These are phyloP conservation scores for Inosperma sp. DNA, from an alignment of 768 basidiomycete genomes.

Conservation along the genomic window DNA sequence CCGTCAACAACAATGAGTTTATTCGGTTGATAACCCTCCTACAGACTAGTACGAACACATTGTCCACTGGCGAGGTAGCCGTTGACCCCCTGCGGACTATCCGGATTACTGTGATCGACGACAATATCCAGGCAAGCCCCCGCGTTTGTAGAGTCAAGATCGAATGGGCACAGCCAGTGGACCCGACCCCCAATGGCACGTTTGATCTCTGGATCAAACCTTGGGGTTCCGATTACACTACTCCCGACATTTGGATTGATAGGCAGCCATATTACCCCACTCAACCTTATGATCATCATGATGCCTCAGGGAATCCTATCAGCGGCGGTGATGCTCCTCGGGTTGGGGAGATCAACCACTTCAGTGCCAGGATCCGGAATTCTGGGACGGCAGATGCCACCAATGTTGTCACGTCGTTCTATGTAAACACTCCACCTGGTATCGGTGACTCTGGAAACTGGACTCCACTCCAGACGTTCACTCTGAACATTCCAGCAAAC, in stretches of 20 bases:
- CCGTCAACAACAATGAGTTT: neutral
- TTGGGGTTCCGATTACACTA: neutral
- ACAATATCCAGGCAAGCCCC: neutral
- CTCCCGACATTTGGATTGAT: neutral
- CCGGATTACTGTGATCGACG: neutral
- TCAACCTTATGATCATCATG: neutral
- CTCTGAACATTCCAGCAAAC: neutral
- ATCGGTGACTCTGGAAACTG: slow-evolving; percentile 1
- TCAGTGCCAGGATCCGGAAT: neutral
- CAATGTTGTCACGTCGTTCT: neutral
- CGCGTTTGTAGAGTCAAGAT: neutral
- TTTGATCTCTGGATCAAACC: neutral
- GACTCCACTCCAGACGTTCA: neutral
- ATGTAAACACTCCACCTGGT: neutral
- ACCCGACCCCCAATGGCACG: neutral
- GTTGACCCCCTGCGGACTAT: neutral
- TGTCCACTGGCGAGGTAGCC: neutral
- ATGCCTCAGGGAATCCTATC: neutral
- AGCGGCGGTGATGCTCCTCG: neutral
- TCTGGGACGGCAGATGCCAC: neutral
- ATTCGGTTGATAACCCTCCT: neutral
- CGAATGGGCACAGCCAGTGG: neutral
- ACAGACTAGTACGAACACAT: neutral
- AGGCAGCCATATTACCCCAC: neutral
- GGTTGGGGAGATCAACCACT: neutral